Conservation (phyloP, 2,329 filamentous ascomycete genomes). For the Aureobasidium sp. region DNA sequence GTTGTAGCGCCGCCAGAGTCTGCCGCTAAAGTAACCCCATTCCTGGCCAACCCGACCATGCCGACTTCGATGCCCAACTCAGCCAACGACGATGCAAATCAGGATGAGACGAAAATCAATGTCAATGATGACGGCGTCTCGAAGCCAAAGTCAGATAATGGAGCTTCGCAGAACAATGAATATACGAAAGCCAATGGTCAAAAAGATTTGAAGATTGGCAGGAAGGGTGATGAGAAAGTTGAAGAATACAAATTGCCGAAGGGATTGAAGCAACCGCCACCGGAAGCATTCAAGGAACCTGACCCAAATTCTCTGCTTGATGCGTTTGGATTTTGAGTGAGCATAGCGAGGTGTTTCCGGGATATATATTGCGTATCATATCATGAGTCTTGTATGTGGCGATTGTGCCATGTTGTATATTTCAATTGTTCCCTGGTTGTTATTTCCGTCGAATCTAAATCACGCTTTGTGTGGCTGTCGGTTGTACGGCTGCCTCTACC, state of each 20-base stretch:
- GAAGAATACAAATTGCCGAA: slow-evolving; percentile 19
- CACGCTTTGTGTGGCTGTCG: neutral
- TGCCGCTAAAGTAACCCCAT: neutral
- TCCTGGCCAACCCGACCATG: slow-evolving; percentile 6
- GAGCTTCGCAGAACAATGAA: no score
- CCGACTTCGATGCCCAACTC: slow-evolving; percentile 10
- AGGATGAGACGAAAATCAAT: neutral
- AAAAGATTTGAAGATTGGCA: slow-evolving; percentile 25
- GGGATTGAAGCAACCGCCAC: slow-evolving; percentile 48
- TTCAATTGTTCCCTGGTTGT: neutral
- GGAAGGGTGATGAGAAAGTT: slow-evolving; percentile 34
- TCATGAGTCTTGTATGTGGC: neutral
- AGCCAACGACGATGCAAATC: neutral
- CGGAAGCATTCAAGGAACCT: slow-evolving; percentile 86
- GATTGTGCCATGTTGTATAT: neutral
- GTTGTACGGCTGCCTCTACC: neutral
- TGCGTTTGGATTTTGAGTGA: slow-evolving; percentile 77
- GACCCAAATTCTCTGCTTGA: slow-evolving; percentile 82
- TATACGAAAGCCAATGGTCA: slow-evolving; percentile 17
- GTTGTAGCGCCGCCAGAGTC: neutral
- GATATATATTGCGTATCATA: neutral
- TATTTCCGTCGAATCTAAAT: neutral
- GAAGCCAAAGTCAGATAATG: neutral
- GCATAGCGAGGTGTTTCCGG: neutral
- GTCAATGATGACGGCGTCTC: neutral